Percentiles rank a stretch among this genome's conserved stretches.
These are phyloP conservation scores for Stephanodiscus minutulus DNA, from an alignment of 108 stramenopile species.

Conservation along the genomic window DNA sequence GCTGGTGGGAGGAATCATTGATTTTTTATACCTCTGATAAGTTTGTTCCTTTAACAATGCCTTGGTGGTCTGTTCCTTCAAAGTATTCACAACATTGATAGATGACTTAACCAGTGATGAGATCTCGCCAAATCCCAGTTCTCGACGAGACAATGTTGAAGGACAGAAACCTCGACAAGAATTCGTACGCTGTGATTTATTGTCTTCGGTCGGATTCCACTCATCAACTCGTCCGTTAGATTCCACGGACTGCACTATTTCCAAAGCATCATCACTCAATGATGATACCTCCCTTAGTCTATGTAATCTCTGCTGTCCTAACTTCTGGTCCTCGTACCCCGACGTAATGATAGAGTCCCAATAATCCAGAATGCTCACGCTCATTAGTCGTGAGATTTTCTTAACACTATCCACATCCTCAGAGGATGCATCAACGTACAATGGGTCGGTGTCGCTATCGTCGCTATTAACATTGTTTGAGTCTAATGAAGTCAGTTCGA, in stretches of 20 bases:
- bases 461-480: neutral
- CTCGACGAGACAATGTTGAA: neutral
- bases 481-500: neutral
- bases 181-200: slow-evolving; percentile 2
- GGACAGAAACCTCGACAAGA: neutral
- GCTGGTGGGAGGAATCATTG: neutral
- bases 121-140: slow-evolving; percentile 24
- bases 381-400: slow-evolving; percentile 21
- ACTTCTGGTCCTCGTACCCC: neutral
- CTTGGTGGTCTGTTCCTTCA: neutral
- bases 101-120: slow-evolving; percentile 16
- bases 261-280: neutral
- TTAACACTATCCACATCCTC: slow-evolving; percentile 14
- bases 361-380: slow-evolving; percentile 13
- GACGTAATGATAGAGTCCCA: slow-evolving; percentile 20
- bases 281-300: slow-evolving; percentile 1
- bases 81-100: neutral
- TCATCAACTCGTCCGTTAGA: neutral
- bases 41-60: slow-evolving; percentile 11
- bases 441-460: slow-evolving; percentile 7
- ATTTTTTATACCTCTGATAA: slow-evolving; percentile 11
- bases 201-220: neutral
- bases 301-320: slow-evolving; percentile 9
- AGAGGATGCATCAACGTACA: slow-evolving; percentile 20
- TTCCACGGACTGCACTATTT: neutral